These are phyloP conservation scores for Garcia nutans DNA, from an alignment of 345 rosid species.

Conservation along the genomic window DNA sequence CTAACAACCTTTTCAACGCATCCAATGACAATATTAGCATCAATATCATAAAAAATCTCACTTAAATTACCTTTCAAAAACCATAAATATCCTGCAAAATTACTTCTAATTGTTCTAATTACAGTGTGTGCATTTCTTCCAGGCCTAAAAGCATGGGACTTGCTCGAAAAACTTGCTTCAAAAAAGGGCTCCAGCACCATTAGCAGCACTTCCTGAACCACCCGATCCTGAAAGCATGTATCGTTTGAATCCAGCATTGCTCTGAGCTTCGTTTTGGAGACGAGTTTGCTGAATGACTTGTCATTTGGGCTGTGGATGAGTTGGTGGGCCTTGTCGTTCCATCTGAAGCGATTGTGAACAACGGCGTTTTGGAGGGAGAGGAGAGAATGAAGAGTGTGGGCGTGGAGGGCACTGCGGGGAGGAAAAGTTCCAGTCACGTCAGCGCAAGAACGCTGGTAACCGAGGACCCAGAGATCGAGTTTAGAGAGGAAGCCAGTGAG, in stretches of 20 bases:
- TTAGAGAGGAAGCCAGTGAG: constrained; percentile 86
- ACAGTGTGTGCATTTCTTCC: constrained; percentile 90
- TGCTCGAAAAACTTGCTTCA: constrained; percentile 70
- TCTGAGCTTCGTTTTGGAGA: constrained; percentile 60
- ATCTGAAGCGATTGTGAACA: constrained; percentile 52
- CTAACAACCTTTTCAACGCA: constrained; percentile 60
- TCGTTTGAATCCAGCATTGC: constrained; percentile 47
- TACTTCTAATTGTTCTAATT: constrained; percentile 81
- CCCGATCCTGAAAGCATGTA: constrained; percentile 82
- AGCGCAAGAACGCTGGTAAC: constrained; percentile 84
- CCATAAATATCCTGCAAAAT: constrained; percentile 93
- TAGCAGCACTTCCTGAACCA: constrained; percentile 81
- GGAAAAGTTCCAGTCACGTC: constrained; percentile 83
- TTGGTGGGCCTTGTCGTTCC: constrained; percentile 73
- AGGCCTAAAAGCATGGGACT: constrained; percentile 78
- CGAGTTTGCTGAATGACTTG: constrained; percentile 29
- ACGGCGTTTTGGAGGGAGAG: constrained; percentile 71
- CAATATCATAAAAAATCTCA: constrained; percentile 53
- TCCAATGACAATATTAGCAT: constrained; percentile 48
- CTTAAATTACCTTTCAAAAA: constrained; percentile 76
- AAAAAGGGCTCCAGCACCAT: constrained; percentile 86
- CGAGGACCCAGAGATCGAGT: constrained; percentile 89
- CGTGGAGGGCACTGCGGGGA: constrained; percentile 75
- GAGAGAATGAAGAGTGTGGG: constrained; percentile 60
- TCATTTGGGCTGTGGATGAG: constrained; percentile 69